Percentiles rank a stretch among this genome's conserved stretches.
phyloP scores from a whole-genome alignment of 805 yeast species.

The Jamesozyma piceae region DNA sequence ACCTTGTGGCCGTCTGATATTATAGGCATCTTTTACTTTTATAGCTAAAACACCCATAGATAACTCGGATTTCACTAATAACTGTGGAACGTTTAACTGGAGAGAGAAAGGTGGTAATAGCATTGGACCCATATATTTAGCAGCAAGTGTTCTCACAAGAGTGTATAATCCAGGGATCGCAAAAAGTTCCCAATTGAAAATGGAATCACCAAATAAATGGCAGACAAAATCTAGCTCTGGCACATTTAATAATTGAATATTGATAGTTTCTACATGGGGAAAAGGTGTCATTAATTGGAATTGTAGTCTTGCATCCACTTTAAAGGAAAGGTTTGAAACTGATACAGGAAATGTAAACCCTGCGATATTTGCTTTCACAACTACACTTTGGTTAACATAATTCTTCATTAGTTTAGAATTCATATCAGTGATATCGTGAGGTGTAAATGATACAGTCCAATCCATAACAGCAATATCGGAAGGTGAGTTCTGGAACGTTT shows the following conservation, averaged over 20 bases:
- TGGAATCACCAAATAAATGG: conserved; percentile 60
- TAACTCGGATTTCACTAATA: conserved; percentile 76
- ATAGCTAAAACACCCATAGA: conserved; percentile 79
- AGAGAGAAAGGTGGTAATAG: conserved; percentile 80
- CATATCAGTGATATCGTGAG: conserved; percentile 76
- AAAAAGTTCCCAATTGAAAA: conserved; percentile 78
- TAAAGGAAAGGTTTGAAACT: conserved; percentile 69
- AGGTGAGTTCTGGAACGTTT: conserved; percentile 75
- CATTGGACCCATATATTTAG: conserved; percentile 79
- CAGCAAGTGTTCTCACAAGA: conserved; percentile 72
- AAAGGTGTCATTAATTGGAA: conserved; percentile 78
- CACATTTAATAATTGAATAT: conserved; percentile 70
- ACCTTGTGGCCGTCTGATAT: conserved; percentile 46
- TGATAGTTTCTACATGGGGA: conserved; percentile 88
- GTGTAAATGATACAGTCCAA: conserved; percentile 84
- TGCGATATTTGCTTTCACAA: conserved; percentile 65
- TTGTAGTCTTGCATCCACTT: conserved; percentile 64
- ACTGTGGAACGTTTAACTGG: conserved; percentile 82
- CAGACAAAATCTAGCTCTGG: conserved; percentile 80
- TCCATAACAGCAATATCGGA: conserved; percentile 94
- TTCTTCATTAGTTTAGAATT: conserved; percentile 75
- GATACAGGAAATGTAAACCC: conserved; percentile 72
- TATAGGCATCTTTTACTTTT: conserved; percentile 52
- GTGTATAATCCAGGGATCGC: conserved; percentile 77
- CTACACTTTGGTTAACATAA: conserved; percentile 69